Conservation (phyloP, 164 flowering plant genomes). For the Taxillus chinensis region DNA sequence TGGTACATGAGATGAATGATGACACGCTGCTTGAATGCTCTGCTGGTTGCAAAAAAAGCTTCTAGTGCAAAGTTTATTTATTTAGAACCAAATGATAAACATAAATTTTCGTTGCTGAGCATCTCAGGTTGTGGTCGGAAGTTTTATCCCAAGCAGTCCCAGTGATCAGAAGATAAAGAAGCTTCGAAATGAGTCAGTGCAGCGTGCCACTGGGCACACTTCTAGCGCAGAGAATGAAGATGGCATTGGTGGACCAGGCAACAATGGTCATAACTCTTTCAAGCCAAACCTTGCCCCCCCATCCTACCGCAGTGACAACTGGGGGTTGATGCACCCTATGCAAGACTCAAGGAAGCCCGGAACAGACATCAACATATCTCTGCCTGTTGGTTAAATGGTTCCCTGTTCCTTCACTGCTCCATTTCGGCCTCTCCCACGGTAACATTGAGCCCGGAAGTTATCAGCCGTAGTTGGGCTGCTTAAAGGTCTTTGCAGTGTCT, state of each 20-base stretch:
- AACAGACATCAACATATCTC: slow-evolving; percentile 29
- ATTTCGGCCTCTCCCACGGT: background rate
- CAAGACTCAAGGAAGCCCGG: slow-evolving; percentile 15
- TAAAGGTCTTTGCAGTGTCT: background rate
- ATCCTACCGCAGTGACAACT: slow-evolving; percentile 14
- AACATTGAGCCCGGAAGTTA: background rate
- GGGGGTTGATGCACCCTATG: slow-evolving; percentile 14
- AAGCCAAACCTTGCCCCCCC: slow-evolving; percentile 8
- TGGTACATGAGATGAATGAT: too few species aligned
- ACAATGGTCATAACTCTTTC: slow-evolving; percentile 5
- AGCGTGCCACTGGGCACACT: too few species aligned
- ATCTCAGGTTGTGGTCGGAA: slow-evolving; percentile 2
- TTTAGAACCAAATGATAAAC: too few species aligned
- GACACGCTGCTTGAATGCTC: too few species aligned
- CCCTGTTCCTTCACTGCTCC: too few species aligned
- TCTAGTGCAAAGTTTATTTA: too few species aligned
- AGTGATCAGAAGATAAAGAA: slow-evolving; percentile 2
- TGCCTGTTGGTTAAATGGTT: slow-evolving; percentile 17
- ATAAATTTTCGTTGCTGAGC: background rate
- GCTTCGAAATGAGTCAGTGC: slow-evolving; percentile 9
- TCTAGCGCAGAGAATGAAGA: slow-evolving; percentile 10
- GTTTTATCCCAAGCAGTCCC: slow-evolving; percentile 1
- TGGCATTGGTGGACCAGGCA: background rate
- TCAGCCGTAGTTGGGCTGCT: background rate
- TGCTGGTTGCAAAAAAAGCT: too few species aligned